Base-by-base conservation (phyloP, 805 yeast genomes). In the Candida pseudofarinosa region DNA sequence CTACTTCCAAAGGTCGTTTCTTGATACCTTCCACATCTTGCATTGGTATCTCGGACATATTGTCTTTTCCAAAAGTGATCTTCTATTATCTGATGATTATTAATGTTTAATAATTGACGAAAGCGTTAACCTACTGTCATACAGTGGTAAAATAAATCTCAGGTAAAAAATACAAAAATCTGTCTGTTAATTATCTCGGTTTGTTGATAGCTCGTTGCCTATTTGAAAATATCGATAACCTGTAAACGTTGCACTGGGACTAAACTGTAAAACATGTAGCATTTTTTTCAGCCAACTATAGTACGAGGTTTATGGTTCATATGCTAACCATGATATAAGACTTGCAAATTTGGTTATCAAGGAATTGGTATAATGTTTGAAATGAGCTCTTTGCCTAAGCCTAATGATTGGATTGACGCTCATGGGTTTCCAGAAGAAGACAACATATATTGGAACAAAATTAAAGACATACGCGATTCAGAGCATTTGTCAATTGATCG, bases 331-430 rank as follows among this genome's bases (percentile, higher is more conserved):
- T n/a, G n/a, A n/a, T n/a, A n/a, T 10, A n/a, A n/a, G n/a, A n/a
- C n/a, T n/a, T n/a, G n/a, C n/a, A n/a, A n/a, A n/a, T n/a, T n/a
- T n/a, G n/a, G n/a, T n/a, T n/a, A n/a, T n/a, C n/a, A n/a, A 7
- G 28, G 28, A 23, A 23, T 7, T 23, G 28, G 10, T 23, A 23
- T 23, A 8, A 33, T 33, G 37, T 8, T 32, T 18, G 19, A 3
- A 16, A 35, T 14, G 12, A 14, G 59, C 30, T 42, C 59, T n/a
- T 43, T 59, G 3, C 65, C 67, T 1, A 50, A 49, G 20, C 44
- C 30, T 14, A 49, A 60, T 20, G 67, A 61, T 38, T 52, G 46
- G 31, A 44, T 39, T 7, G 67, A 62, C 43, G 65, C 67, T 5
- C 58, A 60, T 39, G 60, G 50, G 4, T 58, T 53, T 14, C 26